Evolutionary conservation across 2,329 filamentous ascomycete genomes (phyloP).

Genomic region (Penicillium italicum): DNA sequence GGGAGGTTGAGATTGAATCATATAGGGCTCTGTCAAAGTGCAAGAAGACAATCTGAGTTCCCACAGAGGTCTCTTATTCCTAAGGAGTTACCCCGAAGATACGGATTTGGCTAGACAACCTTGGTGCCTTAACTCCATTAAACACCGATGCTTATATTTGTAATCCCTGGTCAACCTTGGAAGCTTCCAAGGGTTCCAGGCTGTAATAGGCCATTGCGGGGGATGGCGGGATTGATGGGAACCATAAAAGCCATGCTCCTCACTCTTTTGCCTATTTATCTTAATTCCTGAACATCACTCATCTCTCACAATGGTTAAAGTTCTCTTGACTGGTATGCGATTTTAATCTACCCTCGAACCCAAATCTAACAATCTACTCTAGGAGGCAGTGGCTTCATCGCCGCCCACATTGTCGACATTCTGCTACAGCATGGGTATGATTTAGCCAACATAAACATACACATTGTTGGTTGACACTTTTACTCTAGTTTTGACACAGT

Average conservation of each 20-base stretch:
- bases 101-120: neutral
- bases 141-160: conserved; percentile 10
- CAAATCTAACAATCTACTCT: conserved; percentile 17
- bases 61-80: neutral
- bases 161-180: conserved; percentile 12
- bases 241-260: conserved; percentile 19
- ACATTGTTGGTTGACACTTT: neutral
- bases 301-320: conserved; percentile 35
- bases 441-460: too few species aligned
- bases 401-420: conserved; percentile 60
- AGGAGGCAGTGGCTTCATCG: conserved; percentile 63
- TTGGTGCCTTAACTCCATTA: neutral
- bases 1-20: neutral
- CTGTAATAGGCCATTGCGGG: neutral
- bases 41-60: neutral
- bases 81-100: neutral
- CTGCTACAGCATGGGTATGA: conserved; percentile 52
- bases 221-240: conserved; percentile 25
- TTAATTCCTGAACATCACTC: neutral
- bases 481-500: conserved; percentile 55
- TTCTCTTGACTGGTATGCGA: conserved; percentile 37
- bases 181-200: too few species aligned
- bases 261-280: neutral
- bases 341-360: conserved; percentile 34
- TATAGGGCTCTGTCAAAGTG: neutral